Conservation (phyloP, 768 basidiomycete genomes). For the Phaffia australis region DNA sequence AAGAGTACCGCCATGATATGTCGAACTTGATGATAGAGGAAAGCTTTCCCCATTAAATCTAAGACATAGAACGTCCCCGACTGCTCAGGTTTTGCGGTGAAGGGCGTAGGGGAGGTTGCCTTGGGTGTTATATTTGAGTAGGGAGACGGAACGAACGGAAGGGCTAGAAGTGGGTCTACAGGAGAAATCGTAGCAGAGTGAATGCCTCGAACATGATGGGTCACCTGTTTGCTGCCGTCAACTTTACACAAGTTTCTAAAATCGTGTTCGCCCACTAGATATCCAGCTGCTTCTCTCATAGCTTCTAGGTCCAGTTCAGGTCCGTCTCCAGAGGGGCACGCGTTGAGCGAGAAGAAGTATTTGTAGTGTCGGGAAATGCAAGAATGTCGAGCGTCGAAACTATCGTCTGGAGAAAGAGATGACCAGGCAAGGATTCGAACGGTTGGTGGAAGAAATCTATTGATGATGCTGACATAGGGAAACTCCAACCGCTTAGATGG, state of each 20-base stretch:
- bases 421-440: slow-evolving; percentile 92
- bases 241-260: slow-evolving; percentile 93
- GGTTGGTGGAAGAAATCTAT: slow-evolving; percentile 74
- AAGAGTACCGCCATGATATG: slow-evolving; percentile 88
- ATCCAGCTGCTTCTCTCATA: slow-evolving; percentile 64
- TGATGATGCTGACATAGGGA: slow-evolving; percentile 68
- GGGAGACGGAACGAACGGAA: slow-evolving; percentile 15
- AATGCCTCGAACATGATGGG: slow-evolving; percentile 61
- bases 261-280: slow-evolving; percentile 79
- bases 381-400: slow-evolving; percentile 78
- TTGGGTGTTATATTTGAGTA: slow-evolving; percentile 19
- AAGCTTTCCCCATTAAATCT: slow-evolving; percentile 76
- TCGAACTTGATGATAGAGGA: slow-evolving; percentile 90
- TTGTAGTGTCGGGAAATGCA: slow-evolving; percentile 89
- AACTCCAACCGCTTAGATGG: slow-evolving; percentile 44
- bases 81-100: not conserved
- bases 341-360: slow-evolving; percentile 70
- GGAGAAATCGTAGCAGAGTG: slow-evolving; percentile 53
- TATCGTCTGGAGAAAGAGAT: slow-evolving; percentile 46
- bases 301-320: slow-evolving; percentile 52
- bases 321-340: slow-evolving; percentile 28
- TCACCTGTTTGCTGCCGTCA: slow-evolving; percentile 82
- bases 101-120: not conserved
- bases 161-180: slow-evolving; percentile 31
- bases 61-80: slow-evolving; percentile 47